phyloP scores from a whole-genome alignment of 768 basidiomycete genomes.

The Amylocystis lapponica region DNA sequence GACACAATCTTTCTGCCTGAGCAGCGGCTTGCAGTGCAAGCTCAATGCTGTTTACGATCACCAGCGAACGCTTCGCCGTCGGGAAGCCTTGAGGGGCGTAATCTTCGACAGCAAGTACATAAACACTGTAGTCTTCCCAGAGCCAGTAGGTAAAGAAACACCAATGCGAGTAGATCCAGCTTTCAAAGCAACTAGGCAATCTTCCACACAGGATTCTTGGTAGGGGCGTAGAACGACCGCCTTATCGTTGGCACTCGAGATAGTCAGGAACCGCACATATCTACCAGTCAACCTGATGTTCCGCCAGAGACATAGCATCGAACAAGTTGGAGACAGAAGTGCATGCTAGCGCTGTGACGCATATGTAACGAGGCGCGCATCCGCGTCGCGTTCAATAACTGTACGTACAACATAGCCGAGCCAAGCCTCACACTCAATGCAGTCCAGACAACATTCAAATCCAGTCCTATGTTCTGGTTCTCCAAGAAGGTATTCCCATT shows the following conservation, averaged over 20 bases:
- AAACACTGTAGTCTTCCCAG: slow-evolving; percentile 92
- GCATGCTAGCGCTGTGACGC: too few species aligned
- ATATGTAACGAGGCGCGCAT: too few species aligned
- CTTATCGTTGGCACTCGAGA: neutral
- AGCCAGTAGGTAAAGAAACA: slow-evolving; percentile 80
- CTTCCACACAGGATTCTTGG: slow-evolving; percentile 73
- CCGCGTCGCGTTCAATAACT: too few species aligned
- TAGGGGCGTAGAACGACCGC: slow-evolving; percentile 61
- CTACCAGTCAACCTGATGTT: neutral
- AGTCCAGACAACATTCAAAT: too few species aligned
- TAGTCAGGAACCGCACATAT: neutral
- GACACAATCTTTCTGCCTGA: slow-evolving; percentile 61
- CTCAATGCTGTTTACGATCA: slow-evolving; percentile 88
- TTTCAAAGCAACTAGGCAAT: slow-evolving; percentile 67
- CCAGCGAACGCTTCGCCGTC: slow-evolving; percentile 55
- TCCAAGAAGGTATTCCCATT: too few species aligned
- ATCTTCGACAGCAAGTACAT: slow-evolving; percentile 67
- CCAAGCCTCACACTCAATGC: too few species aligned
- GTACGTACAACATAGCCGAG: too few species aligned
- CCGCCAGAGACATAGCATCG: slow-evolving; percentile 11
- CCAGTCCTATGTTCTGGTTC: too few species aligned
- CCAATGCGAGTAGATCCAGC: slow-evolving; percentile 72
- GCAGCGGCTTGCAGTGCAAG: slow-evolving; percentile 81
- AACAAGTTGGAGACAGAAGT: too few species aligned
- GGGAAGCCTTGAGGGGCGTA: slow-evolving; percentile 35